Conservation (phyloP, 331 rosid species). For the Telfairia occidentalis region DNA sequence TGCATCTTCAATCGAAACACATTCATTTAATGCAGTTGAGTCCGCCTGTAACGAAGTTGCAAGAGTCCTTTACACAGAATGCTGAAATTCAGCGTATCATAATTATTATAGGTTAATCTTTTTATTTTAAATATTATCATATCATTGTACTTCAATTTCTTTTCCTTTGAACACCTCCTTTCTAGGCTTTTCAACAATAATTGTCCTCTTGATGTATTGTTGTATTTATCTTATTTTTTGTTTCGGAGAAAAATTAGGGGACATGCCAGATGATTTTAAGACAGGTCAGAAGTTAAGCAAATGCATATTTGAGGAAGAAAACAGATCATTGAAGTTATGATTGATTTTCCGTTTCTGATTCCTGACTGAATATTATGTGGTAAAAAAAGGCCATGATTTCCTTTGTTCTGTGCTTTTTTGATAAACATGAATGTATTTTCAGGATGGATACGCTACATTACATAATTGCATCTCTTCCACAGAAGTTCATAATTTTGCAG, state of each 20-base stretch:
- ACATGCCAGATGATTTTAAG: not conserved
- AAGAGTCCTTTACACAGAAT: not conserved
- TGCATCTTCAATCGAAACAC: not conserved
- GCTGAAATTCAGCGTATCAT: no score
- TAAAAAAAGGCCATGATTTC: not conserved
- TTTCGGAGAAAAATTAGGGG: not conserved
- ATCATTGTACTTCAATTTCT: no score
- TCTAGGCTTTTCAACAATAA: not conserved
- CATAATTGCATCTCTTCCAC: no score
- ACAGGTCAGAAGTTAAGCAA: not conserved
- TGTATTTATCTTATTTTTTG: not conserved
- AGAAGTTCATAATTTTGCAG: no score
- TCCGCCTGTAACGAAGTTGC: not conserved
- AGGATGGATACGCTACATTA: no score
- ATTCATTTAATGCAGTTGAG: not conserved
- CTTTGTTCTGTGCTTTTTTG: no score
- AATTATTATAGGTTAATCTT: no score
- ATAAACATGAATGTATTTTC: no score
- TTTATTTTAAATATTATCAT: not conserved
- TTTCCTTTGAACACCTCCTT: no score
- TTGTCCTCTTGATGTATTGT: not conserved
- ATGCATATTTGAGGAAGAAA: not conserved
- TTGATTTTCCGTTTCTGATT: not conserved
- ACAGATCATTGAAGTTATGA: not conserved
- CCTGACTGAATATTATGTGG: not conserved